Percentiles rank a stretch among this genome's conserved stretches.
Evolutionary conservation across 2,329 filamentous ascomycete species (phyloP).

Genomic region (Fonsecaea monophora): DNA sequence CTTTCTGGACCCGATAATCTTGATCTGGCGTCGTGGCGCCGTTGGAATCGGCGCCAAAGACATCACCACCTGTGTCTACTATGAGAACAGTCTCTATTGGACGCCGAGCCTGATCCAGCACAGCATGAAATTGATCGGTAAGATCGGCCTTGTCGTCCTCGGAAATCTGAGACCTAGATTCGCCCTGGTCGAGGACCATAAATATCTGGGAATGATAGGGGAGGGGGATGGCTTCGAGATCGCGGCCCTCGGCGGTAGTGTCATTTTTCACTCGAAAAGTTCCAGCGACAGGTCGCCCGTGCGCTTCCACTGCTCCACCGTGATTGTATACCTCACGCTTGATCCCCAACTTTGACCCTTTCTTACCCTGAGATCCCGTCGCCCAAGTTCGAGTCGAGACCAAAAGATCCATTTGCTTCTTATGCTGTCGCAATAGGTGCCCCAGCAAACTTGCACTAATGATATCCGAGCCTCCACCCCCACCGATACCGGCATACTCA

Average conservation of each 20-base stretch:
- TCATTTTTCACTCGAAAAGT: conserved; percentile 33
- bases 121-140: conserved; percentile 34
- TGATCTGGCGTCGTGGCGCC: conserved; percentile 36
- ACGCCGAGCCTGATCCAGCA: conserved; percentile 25
- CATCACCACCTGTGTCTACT: conserved; percentile 40
- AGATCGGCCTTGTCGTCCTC: conserved; percentile 35
- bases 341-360: conserved; percentile 37
- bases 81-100: conserved; percentile 34
- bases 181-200: conserved; percentile 39
- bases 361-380: conserved; percentile 39
- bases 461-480: conserved; percentile 39
- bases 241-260: conserved; percentile 37
- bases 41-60: conserved; percentile 34
- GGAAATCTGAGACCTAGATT: conserved; percentile 28
- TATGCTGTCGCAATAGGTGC: conserved; percentile 29
- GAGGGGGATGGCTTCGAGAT: conserved; percentile 37
- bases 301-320: conserved; percentile 28
- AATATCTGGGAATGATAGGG: conserved; percentile 35
- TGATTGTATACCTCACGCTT: conserved; percentile 39
- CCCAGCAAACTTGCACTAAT: conserved; percentile 39
- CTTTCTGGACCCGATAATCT: conserved; percentile 36
- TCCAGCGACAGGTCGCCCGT: conserved; percentile 33
- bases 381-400: conserved; percentile 38
- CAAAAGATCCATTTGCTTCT: conserved; percentile 36
- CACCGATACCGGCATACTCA: conserved; percentile 38